Evolutionary conservation across 2,329 filamentous ascomycete species (phyloP).

Genomic region (Beauveria sp.): DNA sequence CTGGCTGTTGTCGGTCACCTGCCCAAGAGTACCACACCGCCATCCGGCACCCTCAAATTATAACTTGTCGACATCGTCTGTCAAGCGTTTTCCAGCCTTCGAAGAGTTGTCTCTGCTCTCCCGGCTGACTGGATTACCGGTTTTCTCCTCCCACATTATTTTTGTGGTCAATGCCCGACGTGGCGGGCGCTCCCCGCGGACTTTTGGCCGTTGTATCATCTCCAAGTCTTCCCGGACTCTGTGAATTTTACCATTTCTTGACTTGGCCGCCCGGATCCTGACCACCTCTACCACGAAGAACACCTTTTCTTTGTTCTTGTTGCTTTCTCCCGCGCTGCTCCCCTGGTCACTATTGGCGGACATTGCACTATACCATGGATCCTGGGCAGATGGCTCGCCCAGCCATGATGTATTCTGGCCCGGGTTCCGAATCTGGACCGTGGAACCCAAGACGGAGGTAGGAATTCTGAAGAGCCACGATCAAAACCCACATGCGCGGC

Average conservation of each 20-base stretch:
- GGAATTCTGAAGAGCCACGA: conserved; percentile 1
- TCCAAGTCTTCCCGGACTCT: not conserved
- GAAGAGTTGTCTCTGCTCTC: conserved; percentile 1
- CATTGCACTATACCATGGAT: conserved; percentile 5
- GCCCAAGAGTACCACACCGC: conserved; percentile 9
- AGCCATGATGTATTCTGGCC: conserved; percentile 9
- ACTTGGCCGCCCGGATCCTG: not conserved
- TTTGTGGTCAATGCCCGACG: conserved; percentile 4
- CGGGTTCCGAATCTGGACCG: conserved; percentile 7
- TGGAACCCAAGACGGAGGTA: conserved; percentile 13
- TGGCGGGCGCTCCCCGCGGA: conserved; percentile 10
- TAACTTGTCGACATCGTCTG: conserved; percentile 7
- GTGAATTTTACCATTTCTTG: not conserved
- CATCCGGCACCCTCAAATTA: conserved; percentile 10
- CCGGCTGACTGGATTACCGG: not conserved
- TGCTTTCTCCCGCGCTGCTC: conserved; percentile 1
- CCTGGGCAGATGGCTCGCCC: conserved; percentile 11
- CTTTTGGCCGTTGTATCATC: conserved; percentile 2
- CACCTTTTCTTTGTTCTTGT: conserved; percentile 1
- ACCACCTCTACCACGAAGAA: not conserved
- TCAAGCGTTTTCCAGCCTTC: not conserved
- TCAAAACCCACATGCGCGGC: not conserved
- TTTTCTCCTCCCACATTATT: not conserved
- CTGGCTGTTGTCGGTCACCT: conserved; percentile 11
- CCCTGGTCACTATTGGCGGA: not conserved